phyloP scores from a whole-genome alignment of 352 stramenopile genomes.

The Phytophthora constricta region DNA sequence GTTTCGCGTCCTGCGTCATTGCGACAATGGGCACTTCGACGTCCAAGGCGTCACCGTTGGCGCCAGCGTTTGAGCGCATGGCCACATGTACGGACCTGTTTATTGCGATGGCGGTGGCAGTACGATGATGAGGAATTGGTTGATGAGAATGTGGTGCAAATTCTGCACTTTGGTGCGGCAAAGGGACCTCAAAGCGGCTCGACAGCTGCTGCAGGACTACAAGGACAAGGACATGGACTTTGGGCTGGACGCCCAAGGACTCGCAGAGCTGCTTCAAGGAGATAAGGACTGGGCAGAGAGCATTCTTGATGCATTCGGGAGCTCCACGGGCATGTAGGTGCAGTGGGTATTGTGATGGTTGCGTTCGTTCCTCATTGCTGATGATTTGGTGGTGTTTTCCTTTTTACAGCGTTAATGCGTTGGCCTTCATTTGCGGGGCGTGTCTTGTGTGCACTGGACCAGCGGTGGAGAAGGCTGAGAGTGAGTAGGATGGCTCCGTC shows the following conservation, averaged over 20 bases:
- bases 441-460: constrained; percentile 50
- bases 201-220: constrained; percentile 63
- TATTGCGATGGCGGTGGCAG: neutral
- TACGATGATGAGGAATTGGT: neutral
- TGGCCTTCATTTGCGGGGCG: constrained; percentile 70
- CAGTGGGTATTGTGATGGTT: neutral
- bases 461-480: constrained; percentile 59
- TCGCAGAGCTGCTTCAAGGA: constrained; percentile 53
- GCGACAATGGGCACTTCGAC: constrained; percentile 54
- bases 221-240: constrained; percentile 83
- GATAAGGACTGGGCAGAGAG: constrained; percentile 62
- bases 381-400: neutral
- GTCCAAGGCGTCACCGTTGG: constrained; percentile 49
- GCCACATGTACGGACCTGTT: constrained; percentile 43
- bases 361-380: neutral
- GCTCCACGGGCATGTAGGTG: constrained; percentile 66
- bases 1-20: constrained; percentile 5
- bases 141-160: neutral
- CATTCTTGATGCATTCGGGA: constrained; percentile 66
- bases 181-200: constrained; percentile 62
- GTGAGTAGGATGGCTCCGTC: no score
- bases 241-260: constrained; percentile 55
- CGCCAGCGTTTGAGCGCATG: constrained; percentile 62
- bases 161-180: neutral
- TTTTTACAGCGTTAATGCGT: constrained; percentile 74